Conservation (phyloP, 495 filamentous ascomycete genomes). For the Penicillium arizonense region DNA sequence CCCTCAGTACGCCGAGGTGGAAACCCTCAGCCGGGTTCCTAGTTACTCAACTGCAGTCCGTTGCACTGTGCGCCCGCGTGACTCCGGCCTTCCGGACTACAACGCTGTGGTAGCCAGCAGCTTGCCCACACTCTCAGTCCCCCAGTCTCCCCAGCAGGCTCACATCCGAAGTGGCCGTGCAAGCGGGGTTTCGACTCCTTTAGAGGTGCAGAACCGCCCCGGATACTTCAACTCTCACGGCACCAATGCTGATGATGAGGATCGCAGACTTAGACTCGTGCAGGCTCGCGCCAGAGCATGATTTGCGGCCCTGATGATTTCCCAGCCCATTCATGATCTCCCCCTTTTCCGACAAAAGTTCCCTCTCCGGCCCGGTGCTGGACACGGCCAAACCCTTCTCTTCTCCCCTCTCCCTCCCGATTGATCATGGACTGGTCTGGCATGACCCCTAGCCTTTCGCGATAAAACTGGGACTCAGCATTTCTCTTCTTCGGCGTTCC, state of each 20-base stretch:
- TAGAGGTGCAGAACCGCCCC: conserved; percentile 36
- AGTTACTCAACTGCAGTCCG: conserved; percentile 77
- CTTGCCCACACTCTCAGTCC: conserved; percentile 21
- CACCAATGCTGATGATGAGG: conserved; percentile 36
- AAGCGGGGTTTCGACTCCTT: conserved; percentile 26
- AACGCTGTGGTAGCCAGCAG: conserved; percentile 42
- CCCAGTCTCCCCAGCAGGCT: conserved; percentile 44
- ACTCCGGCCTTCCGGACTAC: conserved; percentile 52
- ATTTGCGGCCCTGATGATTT: not conserved
- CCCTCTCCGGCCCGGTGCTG: not conserved
- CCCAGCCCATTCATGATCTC: not conserved
- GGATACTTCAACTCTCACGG: conserved; percentile 22
- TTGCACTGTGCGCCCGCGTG: conserved; percentile 51
- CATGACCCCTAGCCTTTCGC: no score
- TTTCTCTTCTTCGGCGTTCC: not conserved
- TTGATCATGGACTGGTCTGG: not conserved
- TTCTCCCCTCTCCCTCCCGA: not conserved
- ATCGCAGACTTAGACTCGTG: conserved; percentile 38
- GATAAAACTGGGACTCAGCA: not conserved
- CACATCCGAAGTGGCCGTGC: conserved; percentile 32
- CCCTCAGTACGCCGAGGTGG: conserved; percentile 60
- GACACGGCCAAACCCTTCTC: not conserved
- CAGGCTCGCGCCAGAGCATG: conserved; percentile 38
- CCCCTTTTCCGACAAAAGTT: not conserved
- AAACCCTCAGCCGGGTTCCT: conserved; percentile 69